Evolutionary conservation across 176 grass and related monocot genomes (phyloP), one percentile per base, ranked within the genome.

Genomic region (Ensete ventricosum): DNA sequence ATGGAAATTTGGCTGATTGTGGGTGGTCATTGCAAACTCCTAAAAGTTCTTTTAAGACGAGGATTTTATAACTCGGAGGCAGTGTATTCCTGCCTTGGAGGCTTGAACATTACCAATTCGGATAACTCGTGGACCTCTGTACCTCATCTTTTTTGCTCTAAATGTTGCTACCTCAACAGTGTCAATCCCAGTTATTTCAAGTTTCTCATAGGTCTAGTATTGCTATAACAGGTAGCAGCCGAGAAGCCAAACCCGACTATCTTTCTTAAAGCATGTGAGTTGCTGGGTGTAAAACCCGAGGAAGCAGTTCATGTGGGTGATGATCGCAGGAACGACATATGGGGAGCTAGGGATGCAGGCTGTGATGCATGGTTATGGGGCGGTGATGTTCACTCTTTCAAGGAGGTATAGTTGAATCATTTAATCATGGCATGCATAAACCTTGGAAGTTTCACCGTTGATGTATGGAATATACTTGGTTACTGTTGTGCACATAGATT

Each of bases 321-420:
- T 77, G 95, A 99, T 82, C 88, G 95, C 25, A 87, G 95, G 78
- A 99, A 95, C 24, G 91, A 99, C 66, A 6, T 99, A 68, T 99
- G 91, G 95, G 95, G 95, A 64, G 95, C 95, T 11, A 89, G 95
- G 76, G 90, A 99, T 76, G 91, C 91, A n/a, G 95, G 95, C 54
- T 99, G 91, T 43, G 95, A 95, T 64, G 95, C 91, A 14, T 94
- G 95, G 95, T 91, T 99, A 11, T 99, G 95, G 91, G 91, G 91
- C 80, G 89, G 84, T 71, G 95, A 99, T 81, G 88, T 99, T 43
- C 55, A 85, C 86, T 91, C 95, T 71, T 99, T 99, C 82, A 94
- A 89, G 84, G 95, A 99, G 90, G 95, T 99, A 93, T 14, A 48
- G 62, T 62, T 71, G 48, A 79, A 43, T 43, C 0, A 43, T 43